Percentiles rank a stretch among this genome's conserved stretches.
Conservation (phyloP, 176 grass and related monocot species). For the Oryza punctata region DNA sequence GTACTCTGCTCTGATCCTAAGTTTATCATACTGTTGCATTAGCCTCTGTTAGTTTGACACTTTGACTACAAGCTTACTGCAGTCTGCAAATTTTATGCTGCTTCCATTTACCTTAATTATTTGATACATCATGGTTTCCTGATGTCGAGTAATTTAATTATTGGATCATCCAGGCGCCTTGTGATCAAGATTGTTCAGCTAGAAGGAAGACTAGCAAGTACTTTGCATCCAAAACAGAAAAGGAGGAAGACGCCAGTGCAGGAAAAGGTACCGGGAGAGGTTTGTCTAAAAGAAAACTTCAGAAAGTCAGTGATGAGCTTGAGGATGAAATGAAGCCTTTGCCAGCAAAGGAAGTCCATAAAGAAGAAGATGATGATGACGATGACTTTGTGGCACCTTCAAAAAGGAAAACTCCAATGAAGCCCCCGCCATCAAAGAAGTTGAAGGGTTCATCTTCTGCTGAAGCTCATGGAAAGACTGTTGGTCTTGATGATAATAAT, state of each 20-base stretch:
- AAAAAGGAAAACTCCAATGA: slow-evolving; percentile 54
- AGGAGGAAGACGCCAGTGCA: slow-evolving; percentile 25
- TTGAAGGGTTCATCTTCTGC: slow-evolving; percentile 53
- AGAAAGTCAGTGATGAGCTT: slow-evolving; percentile 45
- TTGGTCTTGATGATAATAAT: slow-evolving; percentile 44
- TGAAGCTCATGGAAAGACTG: slow-evolving; percentile 35
- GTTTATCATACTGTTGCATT: not conserved
- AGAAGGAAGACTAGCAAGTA: slow-evolving; percentile 96
- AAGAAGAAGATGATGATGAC: slow-evolving; percentile 47
- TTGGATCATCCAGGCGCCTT: slow-evolving; percentile 38
- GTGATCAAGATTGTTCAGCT: slow-evolving; percentile 57
- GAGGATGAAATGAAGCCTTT: slow-evolving; percentile 60
- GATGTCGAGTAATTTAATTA: slow-evolving; percentile 9
- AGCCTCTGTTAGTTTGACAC: not conserved
- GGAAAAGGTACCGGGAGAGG: slow-evolving; percentile 48
- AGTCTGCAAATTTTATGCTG: not conserved
- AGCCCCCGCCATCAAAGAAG: slow-evolving; percentile 66
- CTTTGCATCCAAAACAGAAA: slow-evolving; percentile 58
- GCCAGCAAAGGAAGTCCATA: slow-evolving; percentile 52
- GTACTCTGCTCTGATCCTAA: not conserved
- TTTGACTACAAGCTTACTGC: not conserved
- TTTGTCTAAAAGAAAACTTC: slow-evolving; percentile 61
- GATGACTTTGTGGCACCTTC: slow-evolving; percentile 63
- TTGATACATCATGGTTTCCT: not conserved
- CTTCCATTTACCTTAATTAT: slow-evolving; percentile 8